Conservation (phyloP, 192 early-diverging fungal species). For the Geosiphon pyriformis region DNA sequence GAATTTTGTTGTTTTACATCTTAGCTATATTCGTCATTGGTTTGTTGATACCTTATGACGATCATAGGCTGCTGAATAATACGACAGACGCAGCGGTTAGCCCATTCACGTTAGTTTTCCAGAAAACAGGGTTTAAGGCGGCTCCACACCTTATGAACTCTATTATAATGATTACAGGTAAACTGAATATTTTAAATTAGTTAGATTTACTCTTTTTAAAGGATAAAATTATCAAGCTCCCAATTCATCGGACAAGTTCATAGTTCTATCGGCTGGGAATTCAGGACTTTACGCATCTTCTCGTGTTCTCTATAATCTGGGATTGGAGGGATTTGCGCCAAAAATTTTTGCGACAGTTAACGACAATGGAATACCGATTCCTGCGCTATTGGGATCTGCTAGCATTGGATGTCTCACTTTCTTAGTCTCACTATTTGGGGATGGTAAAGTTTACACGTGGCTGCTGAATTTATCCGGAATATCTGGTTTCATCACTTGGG, state of each 20-base stretch:
- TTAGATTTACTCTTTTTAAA: background rate
- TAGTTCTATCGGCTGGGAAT: slow-evolving; percentile 67
- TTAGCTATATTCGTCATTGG: slow-evolving; percentile 63
- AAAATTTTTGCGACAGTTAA: slow-evolving; percentile 42
- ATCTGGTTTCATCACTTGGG: slow-evolving; percentile 82
- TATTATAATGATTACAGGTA: slow-evolving; percentile 54
- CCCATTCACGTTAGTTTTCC: slow-evolving; percentile 67
- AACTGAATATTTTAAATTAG: background rate
- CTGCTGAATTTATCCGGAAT: slow-evolving; percentile 68
- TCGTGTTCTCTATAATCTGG: slow-evolving; percentile 56
- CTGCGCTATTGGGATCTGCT: slow-evolving; percentile 47
- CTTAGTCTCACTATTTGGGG: slow-evolving; percentile 47
- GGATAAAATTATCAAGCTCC: background rate
- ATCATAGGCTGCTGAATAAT: slow-evolving; percentile 44
- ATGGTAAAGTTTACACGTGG: slow-evolving; percentile 61
- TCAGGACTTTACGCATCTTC: slow-evolving; percentile 68
- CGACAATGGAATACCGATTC: slow-evolving; percentile 56
- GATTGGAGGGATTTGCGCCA: slow-evolving; percentile 60
- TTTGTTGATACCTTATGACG: slow-evolving; percentile 57
- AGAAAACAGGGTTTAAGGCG: slow-evolving; percentile 44
- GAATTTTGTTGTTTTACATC: slow-evolving; percentile 69
- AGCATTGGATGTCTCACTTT: slow-evolving; percentile 55
- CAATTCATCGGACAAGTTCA: background rate
- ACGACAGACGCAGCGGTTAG: slow-evolving; percentile 42
- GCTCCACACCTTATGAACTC: slow-evolving; percentile 68